These are phyloP conservation scores for Alternaria longipes DNA, from an alignment of 2,329 filamentous ascomycete genomes.

Conservation along the genomic window DNA sequence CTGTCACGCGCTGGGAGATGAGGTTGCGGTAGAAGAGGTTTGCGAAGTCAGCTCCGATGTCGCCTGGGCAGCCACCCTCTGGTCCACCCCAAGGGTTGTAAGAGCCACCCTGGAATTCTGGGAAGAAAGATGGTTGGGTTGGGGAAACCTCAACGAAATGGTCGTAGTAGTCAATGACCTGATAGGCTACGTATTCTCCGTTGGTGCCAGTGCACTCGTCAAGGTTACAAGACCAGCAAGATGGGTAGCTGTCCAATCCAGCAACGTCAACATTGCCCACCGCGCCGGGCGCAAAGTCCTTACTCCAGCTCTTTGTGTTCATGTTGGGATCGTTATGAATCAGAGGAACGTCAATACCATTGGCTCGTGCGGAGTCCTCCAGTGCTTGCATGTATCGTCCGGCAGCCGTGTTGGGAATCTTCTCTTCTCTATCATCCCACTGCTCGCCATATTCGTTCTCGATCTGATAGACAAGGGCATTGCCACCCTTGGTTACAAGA, in stretches of 20 bases:
- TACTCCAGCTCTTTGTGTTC: slow-evolving; percentile 66
- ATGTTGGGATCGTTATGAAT: slow-evolving; percentile 69
- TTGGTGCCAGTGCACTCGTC: slow-evolving; percentile 69
- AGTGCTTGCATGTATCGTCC: slow-evolving; percentile 67
- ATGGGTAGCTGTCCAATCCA: slow-evolving; percentile 62
- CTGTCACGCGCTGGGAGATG: slow-evolving; percentile 67
- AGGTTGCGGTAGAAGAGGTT: slow-evolving; percentile 72
- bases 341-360: slow-evolving; percentile 67
- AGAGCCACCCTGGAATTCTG: slow-evolving; percentile 68
- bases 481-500: slow-evolving; percentile 66
- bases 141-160: slow-evolving; percentile 55
- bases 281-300: slow-evolving; percentile 64
- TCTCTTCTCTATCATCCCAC: slow-evolving; percentile 49
- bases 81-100: slow-evolving; percentile 71
- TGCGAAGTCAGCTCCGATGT: slow-evolving; percentile 67
- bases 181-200: slow-evolving; percentile 66
- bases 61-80: slow-evolving; percentile 62
- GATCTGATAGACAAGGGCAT: slow-evolving; percentile 65
- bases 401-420: slow-evolving; percentile 59
- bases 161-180: slow-evolving; percentile 58
- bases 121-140: slow-evolving; percentile 64
- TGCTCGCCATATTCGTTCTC: slow-evolving; percentile 64
- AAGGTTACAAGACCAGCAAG: slow-evolving; percentile 71
- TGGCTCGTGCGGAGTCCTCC: slow-evolving; percentile 62
- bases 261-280: slow-evolving; percentile 65